A percentile compares a stretch with the other conserved stretches of the same genome.
These are phyloP conservation scores for Globisporangium abappressorium DNA, from an alignment of 352 stramenopile species.

Conservation along the genomic window DNA sequence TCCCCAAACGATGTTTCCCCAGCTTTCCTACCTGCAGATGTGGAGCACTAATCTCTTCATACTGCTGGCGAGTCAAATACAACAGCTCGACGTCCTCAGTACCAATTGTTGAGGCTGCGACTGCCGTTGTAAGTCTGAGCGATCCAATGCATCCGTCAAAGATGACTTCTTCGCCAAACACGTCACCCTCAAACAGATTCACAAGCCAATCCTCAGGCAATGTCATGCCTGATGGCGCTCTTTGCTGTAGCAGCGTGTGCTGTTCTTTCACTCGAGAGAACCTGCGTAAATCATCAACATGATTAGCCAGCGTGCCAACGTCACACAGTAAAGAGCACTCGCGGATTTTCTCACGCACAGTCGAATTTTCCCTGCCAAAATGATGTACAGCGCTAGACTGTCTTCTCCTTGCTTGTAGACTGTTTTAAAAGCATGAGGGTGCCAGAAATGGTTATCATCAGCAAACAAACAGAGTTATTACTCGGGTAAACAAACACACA, in stretches of 20 bases:
- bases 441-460: neutral
- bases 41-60: constrained; percentile 2
- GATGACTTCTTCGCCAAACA: constrained; percentile 45
- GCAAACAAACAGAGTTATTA: neutral
- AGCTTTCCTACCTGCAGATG: constrained; percentile 7
- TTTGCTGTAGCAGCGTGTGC: neutral
- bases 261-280: constrained; percentile 10
- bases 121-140: constrained; percentile 22
- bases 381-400: constrained; percentile 27
- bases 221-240: neutral
- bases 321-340: neutral
- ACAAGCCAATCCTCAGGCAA: constrained; percentile 18
- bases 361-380: constrained; percentile 29
- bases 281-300: neutral
- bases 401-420: constrained; percentile 34
- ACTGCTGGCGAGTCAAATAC: constrained; percentile 24
- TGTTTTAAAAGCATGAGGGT: constrained; percentile 1
- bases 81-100: constrained; percentile 17
- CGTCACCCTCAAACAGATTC: constrained; percentile 32
- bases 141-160: constrained; percentile 14
- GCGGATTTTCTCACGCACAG: constrained; percentile 21
- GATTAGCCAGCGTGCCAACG: neutral
- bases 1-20: neutral
- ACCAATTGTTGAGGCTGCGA: constrained; percentile 10
- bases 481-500: neutral